A percentile compares a stretch with the other conserved stretches of the same genome.
Conservation (phyloP, 352 stramenopile genomes). For the Thraustotheca clavata region DNA sequence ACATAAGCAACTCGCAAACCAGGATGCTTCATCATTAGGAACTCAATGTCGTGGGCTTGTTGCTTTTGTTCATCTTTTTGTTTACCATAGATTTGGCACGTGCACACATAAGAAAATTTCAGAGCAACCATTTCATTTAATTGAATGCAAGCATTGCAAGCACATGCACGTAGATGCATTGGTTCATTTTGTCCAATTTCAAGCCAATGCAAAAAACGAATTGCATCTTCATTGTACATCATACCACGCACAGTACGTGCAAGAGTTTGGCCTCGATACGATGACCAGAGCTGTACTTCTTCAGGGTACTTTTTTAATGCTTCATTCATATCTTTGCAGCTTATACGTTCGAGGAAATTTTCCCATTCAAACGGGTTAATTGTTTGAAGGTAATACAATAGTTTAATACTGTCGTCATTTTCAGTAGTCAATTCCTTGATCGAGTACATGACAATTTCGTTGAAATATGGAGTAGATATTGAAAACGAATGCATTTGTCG, state of each 20-base stretch:
- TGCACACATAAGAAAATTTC: slow-evolving; percentile 99
- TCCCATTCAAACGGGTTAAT: slow-evolving; percentile 98
- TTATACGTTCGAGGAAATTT: slow-evolving; percentile 96
- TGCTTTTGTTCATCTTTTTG: slow-evolving; percentile 98
- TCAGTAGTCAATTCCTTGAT: slow-evolving; percentile 95
- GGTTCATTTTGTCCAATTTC: slow-evolving; percentile 87
- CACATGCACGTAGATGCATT: slow-evolving; percentile 71
- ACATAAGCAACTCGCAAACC: slow-evolving; percentile 98
- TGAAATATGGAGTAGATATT: slow-evolving; percentile 98
- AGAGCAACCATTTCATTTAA: slow-evolving; percentile 95
- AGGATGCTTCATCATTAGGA: slow-evolving; percentile 94
- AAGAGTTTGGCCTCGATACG: slow-evolving; percentile 95
- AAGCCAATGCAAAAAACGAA: slow-evolving; percentile 94
- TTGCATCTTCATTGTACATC: slow-evolving; percentile 99
- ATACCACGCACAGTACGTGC: slow-evolving; percentile 97
- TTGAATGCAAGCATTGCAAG: too few relatives aligned
- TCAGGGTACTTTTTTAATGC: slow-evolving; percentile 77
- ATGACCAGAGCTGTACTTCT: slow-evolving; percentile 96
- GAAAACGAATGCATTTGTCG: slow-evolving; percentile 99
- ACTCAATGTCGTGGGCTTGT: slow-evolving; percentile 98
- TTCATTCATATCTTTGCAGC: slow-evolving; percentile 89
- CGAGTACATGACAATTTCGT: slow-evolving; percentile 96
- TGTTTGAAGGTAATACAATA: slow-evolving; percentile 89
- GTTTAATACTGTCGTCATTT: slow-evolving; percentile 86
- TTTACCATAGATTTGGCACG: slow-evolving; percentile 97